These are phyloP conservation scores for Exophiala aquamarina DNA, from an alignment of 2,329 filamentous ascomycete species.

Conservation along the genomic window DNA sequence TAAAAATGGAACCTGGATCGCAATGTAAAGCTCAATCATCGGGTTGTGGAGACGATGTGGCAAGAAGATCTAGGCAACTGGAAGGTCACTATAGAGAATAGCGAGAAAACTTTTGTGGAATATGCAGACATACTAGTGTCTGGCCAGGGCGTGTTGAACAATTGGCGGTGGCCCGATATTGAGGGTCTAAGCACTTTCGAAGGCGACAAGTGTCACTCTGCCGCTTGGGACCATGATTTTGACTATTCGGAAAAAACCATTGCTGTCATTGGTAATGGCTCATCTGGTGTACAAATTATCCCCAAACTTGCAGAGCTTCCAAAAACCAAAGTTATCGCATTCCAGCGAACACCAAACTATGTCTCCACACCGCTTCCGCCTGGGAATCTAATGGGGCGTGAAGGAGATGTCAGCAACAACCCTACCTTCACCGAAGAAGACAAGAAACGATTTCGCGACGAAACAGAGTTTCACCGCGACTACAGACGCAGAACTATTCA, in stretches of 20 bases:
- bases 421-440: not conserved
- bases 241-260: not conserved
- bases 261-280: slow-evolving; percentile 1
- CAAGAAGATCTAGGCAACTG: slow-evolving; percentile 53
- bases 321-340: not conserved
- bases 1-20: slow-evolving; percentile 65
- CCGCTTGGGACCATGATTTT: not conserved
- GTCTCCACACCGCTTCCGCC: not conserved
- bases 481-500: not conserved
- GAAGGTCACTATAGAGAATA: slow-evolving; percentile 41
- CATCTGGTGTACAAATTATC: not conserved
- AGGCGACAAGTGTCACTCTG: not conserved
- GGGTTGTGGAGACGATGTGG: slow-evolving; percentile 59
- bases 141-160: not conserved
- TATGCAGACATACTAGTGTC: not conserved
- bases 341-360: not conserved
- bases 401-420: not conserved
- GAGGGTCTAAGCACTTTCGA: not conserved
- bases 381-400: not conserved
- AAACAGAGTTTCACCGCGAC: not conserved
- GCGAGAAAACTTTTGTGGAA: not conserved
- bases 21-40: slow-evolving; percentile 55
- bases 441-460: not conserved
- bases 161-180: not conserved
- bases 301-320: not conserved